Evolutionary conservation across 1,139 yeast species (phyloP).

Genomic region (Protomyces arabidopsidicola): DNA sequence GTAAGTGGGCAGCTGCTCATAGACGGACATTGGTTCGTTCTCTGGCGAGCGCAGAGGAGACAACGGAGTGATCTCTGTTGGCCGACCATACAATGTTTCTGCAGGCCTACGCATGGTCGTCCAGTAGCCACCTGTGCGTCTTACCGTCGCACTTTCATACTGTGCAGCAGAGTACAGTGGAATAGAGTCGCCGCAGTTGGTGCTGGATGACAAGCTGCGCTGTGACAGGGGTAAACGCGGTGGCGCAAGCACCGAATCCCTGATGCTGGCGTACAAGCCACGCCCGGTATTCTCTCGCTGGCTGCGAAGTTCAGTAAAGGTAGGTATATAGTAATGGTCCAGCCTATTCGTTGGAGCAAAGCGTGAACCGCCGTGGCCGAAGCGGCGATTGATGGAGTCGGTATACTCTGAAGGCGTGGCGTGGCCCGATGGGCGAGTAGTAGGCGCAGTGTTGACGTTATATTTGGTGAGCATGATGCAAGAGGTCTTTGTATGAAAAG

Average conservation of each 20-base stretch:
- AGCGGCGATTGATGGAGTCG: neutral
- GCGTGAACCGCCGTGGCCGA: neutral
- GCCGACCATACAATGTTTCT: no score
- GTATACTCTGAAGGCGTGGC: neutral
- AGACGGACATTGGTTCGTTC: no score
- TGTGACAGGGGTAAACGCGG: no score
- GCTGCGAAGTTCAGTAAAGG: neutral
- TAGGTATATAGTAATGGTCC: neutral
- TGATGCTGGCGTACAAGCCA: no score
- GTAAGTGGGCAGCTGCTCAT: no score
- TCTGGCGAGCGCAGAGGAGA: no score
- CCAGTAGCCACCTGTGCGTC: neutral
- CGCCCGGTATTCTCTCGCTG: neutral
- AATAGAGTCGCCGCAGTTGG: neutral
- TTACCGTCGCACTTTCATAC: neutral
- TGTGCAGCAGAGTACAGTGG: neutral
- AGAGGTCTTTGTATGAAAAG: no score
- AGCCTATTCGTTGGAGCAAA: neutral
- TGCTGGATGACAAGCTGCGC: no score
- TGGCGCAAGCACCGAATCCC: no score
- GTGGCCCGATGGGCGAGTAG: slow-evolving; percentile 23
- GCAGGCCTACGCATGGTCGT: neutral
- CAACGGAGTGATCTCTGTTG: no score
- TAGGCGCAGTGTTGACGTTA: slow-evolving; percentile 22
- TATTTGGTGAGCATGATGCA: slow-evolving; percentile 1